Percentiles rank a stretch among this genome's conserved stretches.
These are phyloP conservation scores for Tylopilus balloui DNA, from an alignment of 768 basidiomycete species.

Conservation along the genomic window DNA sequence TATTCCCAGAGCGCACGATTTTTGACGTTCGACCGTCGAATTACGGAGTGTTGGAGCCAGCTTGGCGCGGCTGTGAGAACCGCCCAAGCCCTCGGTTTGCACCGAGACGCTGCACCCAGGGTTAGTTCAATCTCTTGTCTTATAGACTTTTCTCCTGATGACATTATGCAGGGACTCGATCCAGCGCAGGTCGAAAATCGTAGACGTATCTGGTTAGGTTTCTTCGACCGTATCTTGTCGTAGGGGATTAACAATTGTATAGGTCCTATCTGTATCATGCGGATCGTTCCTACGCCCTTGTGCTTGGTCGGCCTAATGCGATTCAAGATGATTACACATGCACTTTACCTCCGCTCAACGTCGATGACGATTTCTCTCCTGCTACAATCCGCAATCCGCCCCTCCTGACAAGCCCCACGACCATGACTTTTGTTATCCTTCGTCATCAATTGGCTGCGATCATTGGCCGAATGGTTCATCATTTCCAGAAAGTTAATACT, in stretches of 20 bases:
- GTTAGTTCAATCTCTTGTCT: slow-evolving; percentile 40
- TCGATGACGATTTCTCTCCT: slow-evolving; percentile 54
- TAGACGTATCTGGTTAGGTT: slow-evolving; percentile 74
- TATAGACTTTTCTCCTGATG: slow-evolving; percentile 4
- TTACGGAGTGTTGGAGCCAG: slow-evolving; percentile 96
- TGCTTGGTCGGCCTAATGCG: slow-evolving; percentile 85
- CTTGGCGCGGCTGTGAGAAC: slow-evolving; percentile 90
- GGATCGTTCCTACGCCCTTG: slow-evolving; percentile 86
- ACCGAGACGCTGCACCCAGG: slow-evolving; percentile 82
- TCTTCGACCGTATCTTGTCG: not conserved
- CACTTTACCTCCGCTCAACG: slow-evolving; percentile 69
- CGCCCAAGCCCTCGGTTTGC: slow-evolving; percentile 88
- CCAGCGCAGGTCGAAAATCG: slow-evolving; percentile 81
- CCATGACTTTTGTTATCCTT: slow-evolving; percentile 84
- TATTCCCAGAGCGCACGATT: slow-evolving; percentile 60
- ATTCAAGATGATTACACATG: slow-evolving; percentile 90
- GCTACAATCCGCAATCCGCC: slow-evolving; percentile 45
- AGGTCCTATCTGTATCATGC: slow-evolving; percentile 93
- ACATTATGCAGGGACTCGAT: slow-evolving; percentile 55
- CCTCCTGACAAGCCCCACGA: slow-evolving; percentile 67
- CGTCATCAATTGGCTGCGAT: slow-evolving; percentile 77
- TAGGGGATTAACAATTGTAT: slow-evolving; percentile 9
- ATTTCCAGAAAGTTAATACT: slow-evolving; percentile 83
- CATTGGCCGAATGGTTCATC: slow-evolving; percentile 87
- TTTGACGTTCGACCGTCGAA: slow-evolving; percentile 69